Evolutionary conservation across 192 early-diverging fungal genomes (phyloP), one percentile per base, ranked within the genome.

Genomic region (Chytriomyces confervae): DNA sequence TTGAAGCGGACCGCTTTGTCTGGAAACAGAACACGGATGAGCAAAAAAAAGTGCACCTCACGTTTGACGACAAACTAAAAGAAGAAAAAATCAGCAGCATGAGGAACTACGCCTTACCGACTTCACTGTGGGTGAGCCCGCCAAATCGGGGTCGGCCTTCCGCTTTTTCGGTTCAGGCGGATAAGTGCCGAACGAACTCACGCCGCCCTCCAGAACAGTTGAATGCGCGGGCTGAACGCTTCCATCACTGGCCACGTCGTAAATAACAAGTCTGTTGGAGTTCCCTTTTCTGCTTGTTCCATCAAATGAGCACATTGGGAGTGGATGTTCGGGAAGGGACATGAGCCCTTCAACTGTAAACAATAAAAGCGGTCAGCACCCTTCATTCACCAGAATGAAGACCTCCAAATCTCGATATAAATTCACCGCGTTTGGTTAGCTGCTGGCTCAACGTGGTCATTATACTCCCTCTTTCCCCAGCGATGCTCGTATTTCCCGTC

Each of bases 391-490:
- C 0, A 0, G 36, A 36, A 36, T 36, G 36, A 36, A 36, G 36
- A 36, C 36, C 36, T 36, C 36, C 11, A 29, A 64, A 24, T 29
- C 62, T 29, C 62, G 3, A 48, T 16, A 29, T 43, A 48, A 44
- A 23, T 23, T 23, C 47, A 72, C 69, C 69, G 50, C 69, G 48
- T 44, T 72, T 72, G 7, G 69, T 57, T 51, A 72, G 44, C 69
- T 72, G 69, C 48, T 72, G 69, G 44, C 69, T 72, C 69, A 72
- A 0, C 48, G 69, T 72, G 16, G 69, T 72, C 69, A 72, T 72
- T 5, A 72, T 61, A 8, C 50, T 57, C 16, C 69, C 69, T n/a
- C 69, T 10, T 61, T 72, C 69, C 13, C 51, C 69, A 57, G 24
- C 69, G 27, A 72, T 72, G 9, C 16, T 51, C 18, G 24, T 27